Percentiles rank a stretch among this genome's conserved stretches.
These are phyloP conservation scores for Drechslerella stenobrocha DNA, from an alignment of 2,329 filamentous ascomycete species.

Conservation along the genomic window DNA sequence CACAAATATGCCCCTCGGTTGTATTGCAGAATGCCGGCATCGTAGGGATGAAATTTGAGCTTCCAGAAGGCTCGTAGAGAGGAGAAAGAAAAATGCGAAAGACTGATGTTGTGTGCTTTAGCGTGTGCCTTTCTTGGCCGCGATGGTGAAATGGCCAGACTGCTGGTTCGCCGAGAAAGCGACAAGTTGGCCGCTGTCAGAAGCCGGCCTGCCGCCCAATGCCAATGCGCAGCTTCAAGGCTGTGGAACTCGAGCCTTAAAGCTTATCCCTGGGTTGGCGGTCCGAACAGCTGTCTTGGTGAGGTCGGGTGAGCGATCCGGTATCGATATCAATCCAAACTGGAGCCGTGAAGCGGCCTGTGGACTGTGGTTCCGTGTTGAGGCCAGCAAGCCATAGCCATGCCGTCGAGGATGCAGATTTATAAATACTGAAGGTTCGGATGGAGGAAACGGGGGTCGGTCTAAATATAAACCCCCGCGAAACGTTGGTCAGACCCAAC, in stretches of 20 bases:
- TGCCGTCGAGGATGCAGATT: conserved; percentile 8
- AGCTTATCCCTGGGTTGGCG: not conserved
- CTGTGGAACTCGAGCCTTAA: not conserved
- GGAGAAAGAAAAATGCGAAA: conserved; percentile 21
- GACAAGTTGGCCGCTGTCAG: too few species aligned
- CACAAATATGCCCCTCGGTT: conserved; percentile 37
- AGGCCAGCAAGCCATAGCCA: conserved; percentile 38
- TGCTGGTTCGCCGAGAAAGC: conserved; percentile 23
- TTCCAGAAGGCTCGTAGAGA: conserved; percentile 21
- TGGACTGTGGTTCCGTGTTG: conserved; percentile 40
- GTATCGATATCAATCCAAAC: conserved; percentile 31
- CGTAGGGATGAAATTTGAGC: conserved; percentile 11
- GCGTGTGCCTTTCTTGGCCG: conserved; percentile 8
- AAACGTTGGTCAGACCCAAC: conserved; percentile 23
- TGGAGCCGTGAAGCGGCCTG: conserved; percentile 31
- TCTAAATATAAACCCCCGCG: conserved; percentile 44
- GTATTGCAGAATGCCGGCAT: conserved; percentile 37
- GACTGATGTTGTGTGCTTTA: conserved; percentile 27
- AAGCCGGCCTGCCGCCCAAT: too few species aligned
- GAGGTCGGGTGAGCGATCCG: conserved; percentile 4
- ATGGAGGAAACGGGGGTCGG: conserved; percentile 5
- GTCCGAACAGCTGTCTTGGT: not conserved
- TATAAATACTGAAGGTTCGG: conserved; percentile 5
- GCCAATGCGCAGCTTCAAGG: not conserved
- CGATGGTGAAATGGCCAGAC: not conserved